Percentiles rank a stretch among this genome's conserved stretches.
Conservation (phyloP, 768 basidiomycete genomes). For the button mushroom (Agaricus bisporus) region DNA sequence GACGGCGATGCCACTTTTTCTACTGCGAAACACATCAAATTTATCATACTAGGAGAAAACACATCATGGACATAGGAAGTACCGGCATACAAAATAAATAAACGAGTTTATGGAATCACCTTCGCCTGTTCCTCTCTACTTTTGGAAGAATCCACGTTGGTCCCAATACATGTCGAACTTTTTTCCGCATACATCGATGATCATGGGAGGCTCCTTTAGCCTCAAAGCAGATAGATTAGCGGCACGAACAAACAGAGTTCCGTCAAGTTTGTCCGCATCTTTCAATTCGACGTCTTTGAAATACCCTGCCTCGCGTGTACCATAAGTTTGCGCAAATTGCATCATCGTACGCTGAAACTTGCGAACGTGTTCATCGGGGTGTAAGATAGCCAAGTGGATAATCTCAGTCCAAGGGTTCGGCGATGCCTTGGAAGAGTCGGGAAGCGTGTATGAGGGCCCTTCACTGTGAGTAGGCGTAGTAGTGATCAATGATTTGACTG, state of each 20-base stretch:
- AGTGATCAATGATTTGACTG: background rate
- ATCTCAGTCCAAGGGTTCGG: slow-evolving; percentile 59
- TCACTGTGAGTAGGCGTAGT: background rate
- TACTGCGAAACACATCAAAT: no score
- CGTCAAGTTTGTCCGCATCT: slow-evolving; percentile 46
- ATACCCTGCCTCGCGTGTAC: slow-evolving; percentile 6
- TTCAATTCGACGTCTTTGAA: slow-evolving; percentile 25
- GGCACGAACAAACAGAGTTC: slow-evolving; percentile 50
- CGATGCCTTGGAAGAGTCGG: slow-evolving; percentile 17
- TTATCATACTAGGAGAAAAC: no score
- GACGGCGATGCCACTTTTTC: no score
- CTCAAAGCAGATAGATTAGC: slow-evolving; percentile 43
- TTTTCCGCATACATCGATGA: no score
- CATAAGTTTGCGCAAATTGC: slow-evolving; percentile 15
- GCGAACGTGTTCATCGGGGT: slow-evolving; percentile 49
- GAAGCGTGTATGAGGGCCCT: slow-evolving; percentile 3
- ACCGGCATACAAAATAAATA: no score
- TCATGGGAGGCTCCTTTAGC: slow-evolving; percentile 8
- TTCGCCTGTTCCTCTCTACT: no score
- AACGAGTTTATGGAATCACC: no score
- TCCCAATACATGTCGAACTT: background rate
- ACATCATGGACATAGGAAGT: no score
- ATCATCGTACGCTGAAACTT: slow-evolving; percentile 33
- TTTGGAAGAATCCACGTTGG: background rate
- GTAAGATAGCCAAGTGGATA: slow-evolving; percentile 42